These are phyloP conservation scores for Brasenia schreberi DNA, from an alignment of 164 flowering plant genomes.

Conservation along the genomic window DNA sequence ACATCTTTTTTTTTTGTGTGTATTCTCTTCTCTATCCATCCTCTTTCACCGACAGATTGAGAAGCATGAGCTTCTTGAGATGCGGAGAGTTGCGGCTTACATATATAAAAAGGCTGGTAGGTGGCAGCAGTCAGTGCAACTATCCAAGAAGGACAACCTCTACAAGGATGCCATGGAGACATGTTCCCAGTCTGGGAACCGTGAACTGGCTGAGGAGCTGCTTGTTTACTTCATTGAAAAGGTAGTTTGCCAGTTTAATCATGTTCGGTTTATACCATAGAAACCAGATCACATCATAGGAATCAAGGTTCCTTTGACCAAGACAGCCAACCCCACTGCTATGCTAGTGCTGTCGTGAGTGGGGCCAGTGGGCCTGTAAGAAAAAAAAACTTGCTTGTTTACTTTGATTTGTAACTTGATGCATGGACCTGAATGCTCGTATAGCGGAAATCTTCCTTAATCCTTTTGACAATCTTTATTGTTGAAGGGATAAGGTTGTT, in stretches of 20 bases:
- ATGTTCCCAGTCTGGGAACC: constrained; percentile 90
- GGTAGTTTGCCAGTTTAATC: constrained; percentile 23
- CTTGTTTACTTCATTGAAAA: constrained; percentile 95
- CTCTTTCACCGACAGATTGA: constrained; percentile 52
- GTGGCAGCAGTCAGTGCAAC: constrained; percentile 94
- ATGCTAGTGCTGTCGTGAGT: no score
- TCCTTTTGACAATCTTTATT: no score
- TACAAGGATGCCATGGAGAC: constrained; percentile 99
- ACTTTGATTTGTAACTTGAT: no score
- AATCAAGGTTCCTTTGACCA: no score
- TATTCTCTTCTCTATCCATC: background rate
- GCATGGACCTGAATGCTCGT: no score
- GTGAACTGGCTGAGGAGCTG: constrained; percentile 94
- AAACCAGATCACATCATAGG: background rate
- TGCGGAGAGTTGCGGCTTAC: constrained; percentile 97
- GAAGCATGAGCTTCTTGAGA: constrained; percentile 98
- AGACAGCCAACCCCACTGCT: no score
- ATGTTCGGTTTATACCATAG: background rate
- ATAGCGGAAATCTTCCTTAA: no score
- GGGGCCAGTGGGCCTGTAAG: no score
- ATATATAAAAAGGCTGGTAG: constrained; percentile 96
- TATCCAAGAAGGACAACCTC: constrained; percentile 93
- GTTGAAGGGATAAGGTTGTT: no score
- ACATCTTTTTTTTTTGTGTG: background rate
- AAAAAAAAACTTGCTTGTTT: no score